Conservation (phyloP, 2,329 filamentous ascomycete genomes). For the Neonectria neomacrospora region DNA sequence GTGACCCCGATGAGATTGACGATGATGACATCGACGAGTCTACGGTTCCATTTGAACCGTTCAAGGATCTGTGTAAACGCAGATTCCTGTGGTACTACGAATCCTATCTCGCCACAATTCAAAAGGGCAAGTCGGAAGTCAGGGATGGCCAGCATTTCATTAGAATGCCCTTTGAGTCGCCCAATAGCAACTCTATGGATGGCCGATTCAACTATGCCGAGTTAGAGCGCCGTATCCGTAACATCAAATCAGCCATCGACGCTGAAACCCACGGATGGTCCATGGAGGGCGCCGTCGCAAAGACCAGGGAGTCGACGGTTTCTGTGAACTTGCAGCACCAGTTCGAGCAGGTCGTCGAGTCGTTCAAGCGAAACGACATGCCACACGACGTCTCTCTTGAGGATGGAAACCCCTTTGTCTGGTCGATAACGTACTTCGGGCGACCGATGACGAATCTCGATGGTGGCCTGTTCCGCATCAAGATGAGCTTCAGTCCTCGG, state of each 20-base stretch:
- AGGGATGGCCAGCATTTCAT: slow-evolving; percentile 73
- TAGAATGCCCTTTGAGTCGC: slow-evolving; percentile 86
- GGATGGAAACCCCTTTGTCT: slow-evolving; percentile 87
- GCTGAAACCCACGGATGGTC: slow-evolving; percentile 80
- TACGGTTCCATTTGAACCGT: slow-evolving; percentile 78
- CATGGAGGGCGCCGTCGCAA: slow-evolving; percentile 70
- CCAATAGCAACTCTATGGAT: slow-evolving; percentile 81
- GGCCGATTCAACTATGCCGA: slow-evolving; percentile 85
- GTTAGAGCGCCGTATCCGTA: slow-evolving; percentile 74
- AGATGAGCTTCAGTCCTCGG: slow-evolving; percentile 80
- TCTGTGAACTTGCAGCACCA: slow-evolving; percentile 86
- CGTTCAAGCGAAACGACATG: slow-evolving; percentile 76
- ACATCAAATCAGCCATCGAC: slow-evolving; percentile 77
- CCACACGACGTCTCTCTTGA: slow-evolving; percentile 82
- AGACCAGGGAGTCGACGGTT: slow-evolving; percentile 76
- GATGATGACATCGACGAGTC: slow-evolving; percentile 66
- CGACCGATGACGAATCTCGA: slow-evolving; percentile 93
- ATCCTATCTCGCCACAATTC: slow-evolving; percentile 79
- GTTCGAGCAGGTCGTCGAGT: slow-evolving; percentile 82
- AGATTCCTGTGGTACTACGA: slow-evolving; percentile 97
- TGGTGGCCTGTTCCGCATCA: slow-evolving; percentile 87
- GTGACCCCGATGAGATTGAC: slow-evolving; percentile 57
- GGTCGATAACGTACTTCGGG: slow-evolving; percentile 90
- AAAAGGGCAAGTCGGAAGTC: slow-evolving; percentile 71
- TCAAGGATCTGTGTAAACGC: slow-evolving; percentile 89